Evolutionary conservation across 768 basidiomycete species (phyloP).

Genomic region (Leccinellum albellum): DNA sequence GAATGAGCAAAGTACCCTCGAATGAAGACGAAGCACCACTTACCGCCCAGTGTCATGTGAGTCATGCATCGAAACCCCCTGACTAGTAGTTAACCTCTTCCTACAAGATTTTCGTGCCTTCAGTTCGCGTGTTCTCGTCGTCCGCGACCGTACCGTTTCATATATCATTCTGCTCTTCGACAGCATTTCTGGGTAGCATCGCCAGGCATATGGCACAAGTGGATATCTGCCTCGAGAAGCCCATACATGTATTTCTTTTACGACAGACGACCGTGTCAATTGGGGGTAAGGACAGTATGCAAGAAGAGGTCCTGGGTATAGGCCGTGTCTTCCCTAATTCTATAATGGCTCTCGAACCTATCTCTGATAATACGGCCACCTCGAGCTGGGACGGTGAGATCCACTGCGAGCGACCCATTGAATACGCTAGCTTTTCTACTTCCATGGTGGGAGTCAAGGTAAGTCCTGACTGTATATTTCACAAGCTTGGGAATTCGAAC

Average conservation of each 20-base stretch:
- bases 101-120: conserved; percentile 58
- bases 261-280: conserved; percentile 48
- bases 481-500: not conserved
- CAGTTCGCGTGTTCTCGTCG: conserved; percentile 53
- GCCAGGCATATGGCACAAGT: conserved; percentile 2
- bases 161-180: conserved; percentile 52
- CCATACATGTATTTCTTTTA: conserved; percentile 51
- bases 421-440: conserved; percentile 48
- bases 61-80: not conserved
- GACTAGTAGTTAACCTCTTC: not conserved
- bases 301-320: conserved; percentile 41
- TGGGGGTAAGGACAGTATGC: conserved; percentile 8
- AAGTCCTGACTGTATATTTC: conserved; percentile 6
- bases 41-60: conserved; percentile 30
- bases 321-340: conserved; percentile 38
- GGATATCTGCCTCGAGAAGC: conserved; percentile 13
- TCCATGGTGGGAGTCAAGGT: conserved; percentile 51
- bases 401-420: conserved; percentile 35
- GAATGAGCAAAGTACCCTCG: conserved; percentile 15
- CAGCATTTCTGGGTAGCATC: conserved; percentile 31
- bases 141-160: conserved; percentile 63
- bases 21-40: conserved; percentile 8
- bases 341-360: conserved; percentile 36
- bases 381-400: conserved; percentile 66
- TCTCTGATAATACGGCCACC: conserved; percentile 30